phyloP scores from a whole-genome alignment of 1,284 basidiomycete species.

The Bjerkandera adusta region DNA sequence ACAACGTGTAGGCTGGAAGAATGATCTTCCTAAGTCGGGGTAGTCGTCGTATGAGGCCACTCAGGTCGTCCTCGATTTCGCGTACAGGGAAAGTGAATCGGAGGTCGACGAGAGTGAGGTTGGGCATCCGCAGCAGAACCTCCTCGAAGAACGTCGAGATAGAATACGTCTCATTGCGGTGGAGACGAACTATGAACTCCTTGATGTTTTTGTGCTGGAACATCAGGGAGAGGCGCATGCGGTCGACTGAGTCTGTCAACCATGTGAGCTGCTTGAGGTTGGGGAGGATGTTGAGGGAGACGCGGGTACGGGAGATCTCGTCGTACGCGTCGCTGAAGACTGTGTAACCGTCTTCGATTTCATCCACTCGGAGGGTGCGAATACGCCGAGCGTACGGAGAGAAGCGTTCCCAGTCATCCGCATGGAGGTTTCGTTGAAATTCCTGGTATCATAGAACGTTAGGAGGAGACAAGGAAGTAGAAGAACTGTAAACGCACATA shows the following conservation, averaged over 20 bases:
- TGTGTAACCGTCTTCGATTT: slow-evolving; percentile 1
- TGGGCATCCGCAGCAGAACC: slow-evolving; percentile 50
- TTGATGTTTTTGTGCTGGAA: slow-evolving; percentile 44
- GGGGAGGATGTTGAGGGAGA: slow-evolving; percentile 50
- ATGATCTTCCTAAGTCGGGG: slow-evolving; percentile 45
- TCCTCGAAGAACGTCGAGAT: slow-evolving; percentile 44
- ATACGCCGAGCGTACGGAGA: slow-evolving; percentile 53
- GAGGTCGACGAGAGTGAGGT: slow-evolving; percentile 43
- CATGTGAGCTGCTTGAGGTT: slow-evolving; percentile 46
- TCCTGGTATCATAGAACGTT: slow-evolving; percentile 25
- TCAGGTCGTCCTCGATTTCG: slow-evolving; percentile 34
- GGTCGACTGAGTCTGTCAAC: slow-evolving; percentile 22
- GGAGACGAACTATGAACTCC: slow-evolving; percentile 31
- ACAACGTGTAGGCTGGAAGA: slow-evolving; percentile 50
- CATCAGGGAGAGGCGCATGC: slow-evolving; percentile 35
- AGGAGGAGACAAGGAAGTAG: background rate
- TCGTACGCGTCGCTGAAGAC: slow-evolving; percentile 38
- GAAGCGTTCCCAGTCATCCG: slow-evolving; percentile 56
- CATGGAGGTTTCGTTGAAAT: slow-evolving; percentile 44
- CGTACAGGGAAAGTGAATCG: slow-evolving; percentile 35
- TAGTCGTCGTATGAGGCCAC: slow-evolving; percentile 38
- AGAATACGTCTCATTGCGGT: slow-evolving; percentile 21
- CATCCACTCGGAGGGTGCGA: slow-evolving; percentile 30
- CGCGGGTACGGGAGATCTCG: slow-evolving; percentile 53
- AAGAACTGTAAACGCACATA: background rate